These are phyloP conservation scores for Gamsiella multidivaricata DNA, from an alignment of 192 early-diverging fungal genomes.

Conservation along the genomic window DNA sequence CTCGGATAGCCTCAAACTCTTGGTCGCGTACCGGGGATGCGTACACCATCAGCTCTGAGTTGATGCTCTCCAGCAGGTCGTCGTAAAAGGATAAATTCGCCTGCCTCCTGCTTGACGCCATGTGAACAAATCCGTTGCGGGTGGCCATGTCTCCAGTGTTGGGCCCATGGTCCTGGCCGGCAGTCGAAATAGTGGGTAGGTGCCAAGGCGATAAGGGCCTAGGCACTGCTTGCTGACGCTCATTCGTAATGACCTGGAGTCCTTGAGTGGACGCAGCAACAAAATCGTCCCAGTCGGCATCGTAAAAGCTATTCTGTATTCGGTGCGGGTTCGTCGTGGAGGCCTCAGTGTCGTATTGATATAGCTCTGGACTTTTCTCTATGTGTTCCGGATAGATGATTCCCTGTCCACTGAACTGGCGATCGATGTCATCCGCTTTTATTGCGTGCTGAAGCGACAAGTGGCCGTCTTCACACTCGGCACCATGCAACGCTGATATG, in stretches of 20 bases:
- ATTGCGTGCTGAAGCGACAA: not conserved
- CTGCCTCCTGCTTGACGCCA: not conserved
- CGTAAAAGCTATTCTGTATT: too few relatives aligned
- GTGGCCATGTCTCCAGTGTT: not conserved
- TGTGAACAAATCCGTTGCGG: not conserved
- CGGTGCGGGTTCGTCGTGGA: too few relatives aligned
- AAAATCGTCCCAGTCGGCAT: too few relatives aligned
- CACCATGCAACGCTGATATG: not conserved
- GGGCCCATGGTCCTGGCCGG: not conserved
- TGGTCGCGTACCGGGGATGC: slow-evolving; percentile 9
- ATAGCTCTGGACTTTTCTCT: too few relatives aligned
- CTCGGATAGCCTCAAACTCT: not conserved
- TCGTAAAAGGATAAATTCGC: slow-evolving; percentile 35
- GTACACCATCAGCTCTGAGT: slow-evolving; percentile 32
- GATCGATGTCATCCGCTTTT: not conserved
- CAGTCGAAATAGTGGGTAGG: not conserved
- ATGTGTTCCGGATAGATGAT: too few relatives aligned
- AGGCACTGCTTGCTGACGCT: too few relatives aligned
- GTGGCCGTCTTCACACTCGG: not conserved
- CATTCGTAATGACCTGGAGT: too few relatives aligned
- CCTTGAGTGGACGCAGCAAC: too few relatives aligned
- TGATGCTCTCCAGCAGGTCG: slow-evolving; percentile 37
- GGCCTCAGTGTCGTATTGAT: too few relatives aligned
- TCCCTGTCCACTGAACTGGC: too few relatives aligned
- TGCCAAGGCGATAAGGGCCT: too few relatives aligned